A percentile compares a stretch with the other conserved stretches of the same genome.
Evolutionary conservation across 495 filamentous ascomycete genomes (phyloP).

Genomic region (Aspergillus funiculosus): DNA sequence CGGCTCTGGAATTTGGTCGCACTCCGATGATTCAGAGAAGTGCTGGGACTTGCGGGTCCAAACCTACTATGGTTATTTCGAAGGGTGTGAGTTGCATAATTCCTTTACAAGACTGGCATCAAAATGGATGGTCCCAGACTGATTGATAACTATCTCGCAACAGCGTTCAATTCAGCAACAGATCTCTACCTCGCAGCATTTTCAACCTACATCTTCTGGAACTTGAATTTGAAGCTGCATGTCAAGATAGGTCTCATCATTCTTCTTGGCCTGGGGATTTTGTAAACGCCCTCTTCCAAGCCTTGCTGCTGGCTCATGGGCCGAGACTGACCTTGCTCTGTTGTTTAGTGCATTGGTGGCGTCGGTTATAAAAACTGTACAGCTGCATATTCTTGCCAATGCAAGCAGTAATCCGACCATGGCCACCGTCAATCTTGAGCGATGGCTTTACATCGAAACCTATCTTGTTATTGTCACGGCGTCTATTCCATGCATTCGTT

Average conservation of each 20-base stretch:
- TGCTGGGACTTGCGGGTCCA: neutral
- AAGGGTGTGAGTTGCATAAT: neutral
- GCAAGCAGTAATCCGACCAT: neutral
- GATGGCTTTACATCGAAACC: constrained; percentile 1
- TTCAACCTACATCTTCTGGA: neutral
- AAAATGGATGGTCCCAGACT: too few relatives aligned
- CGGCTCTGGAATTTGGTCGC: neutral
- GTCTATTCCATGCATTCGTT: neutral
- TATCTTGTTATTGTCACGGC: neutral
- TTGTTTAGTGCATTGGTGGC: constrained; percentile 1
- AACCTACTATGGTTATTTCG: constrained; percentile 1
- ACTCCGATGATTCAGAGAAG: neutral
- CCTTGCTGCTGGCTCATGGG: too few relatives aligned
- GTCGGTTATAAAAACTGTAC: neutral
- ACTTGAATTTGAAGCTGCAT: neutral
- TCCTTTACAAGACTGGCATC: too few relatives aligned
- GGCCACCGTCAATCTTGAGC: neutral
- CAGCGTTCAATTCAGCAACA: neutral
- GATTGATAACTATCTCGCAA: too few relatives aligned
- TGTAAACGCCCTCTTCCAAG: neutral
- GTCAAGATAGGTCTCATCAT: neutral
- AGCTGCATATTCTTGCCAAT: neutral
- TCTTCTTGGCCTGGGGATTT: neutral
- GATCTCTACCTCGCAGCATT: neutral
- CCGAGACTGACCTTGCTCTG: too few relatives aligned